These are phyloP conservation scores for Botryotinia globosa DNA, from an alignment of 2,329 filamentous ascomycete genomes.

Conservation along the genomic window DNA sequence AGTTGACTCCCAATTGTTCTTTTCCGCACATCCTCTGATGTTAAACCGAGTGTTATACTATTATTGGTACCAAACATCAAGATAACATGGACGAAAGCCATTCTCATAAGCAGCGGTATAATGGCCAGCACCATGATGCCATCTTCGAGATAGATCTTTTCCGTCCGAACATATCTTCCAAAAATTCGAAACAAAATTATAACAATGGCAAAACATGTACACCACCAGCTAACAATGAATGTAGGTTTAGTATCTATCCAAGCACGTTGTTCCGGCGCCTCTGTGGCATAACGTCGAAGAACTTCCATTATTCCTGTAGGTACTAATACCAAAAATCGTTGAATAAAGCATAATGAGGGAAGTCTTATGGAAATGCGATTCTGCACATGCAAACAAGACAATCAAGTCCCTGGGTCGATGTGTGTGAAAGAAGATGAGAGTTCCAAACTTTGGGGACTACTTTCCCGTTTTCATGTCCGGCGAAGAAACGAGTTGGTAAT, in stretches of 20 bases:
- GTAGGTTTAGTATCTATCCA: conserved; percentile 70
- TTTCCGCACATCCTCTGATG: conserved; percentile 56
- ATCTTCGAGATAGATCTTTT: conserved; percentile 83
- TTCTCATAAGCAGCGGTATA: conserved; percentile 75
- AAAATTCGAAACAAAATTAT: conserved; percentile 77
- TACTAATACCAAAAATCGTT: background rate
- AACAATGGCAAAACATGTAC: conserved; percentile 72
- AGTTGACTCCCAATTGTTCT: conserved; percentile 74
- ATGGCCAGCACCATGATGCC: conserved; percentile 77
- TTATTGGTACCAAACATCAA: conserved; percentile 93
- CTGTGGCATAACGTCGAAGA: conserved; percentile 27
- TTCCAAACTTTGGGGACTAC: background rate
- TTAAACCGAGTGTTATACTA: conserved; percentile 53
- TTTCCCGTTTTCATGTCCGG: background rate
- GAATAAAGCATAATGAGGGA: background rate
- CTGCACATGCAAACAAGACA: background rate
- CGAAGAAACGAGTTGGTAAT: conserved; percentile 4
- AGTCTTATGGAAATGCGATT: background rate
- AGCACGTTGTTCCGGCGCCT: conserved; percentile 29
- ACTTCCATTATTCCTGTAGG: conserved; percentile 28
- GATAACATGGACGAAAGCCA: conserved; percentile 82
- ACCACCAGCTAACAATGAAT: conserved; percentile 93
- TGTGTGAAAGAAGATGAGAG: background rate
- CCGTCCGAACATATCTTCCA: conserved; percentile 82
- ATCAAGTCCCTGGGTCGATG: background rate